Base-by-base conservation (phyloP, 1,284 basidiomycete genomes). In the Phellopilus nigrolimitatus region DNA sequence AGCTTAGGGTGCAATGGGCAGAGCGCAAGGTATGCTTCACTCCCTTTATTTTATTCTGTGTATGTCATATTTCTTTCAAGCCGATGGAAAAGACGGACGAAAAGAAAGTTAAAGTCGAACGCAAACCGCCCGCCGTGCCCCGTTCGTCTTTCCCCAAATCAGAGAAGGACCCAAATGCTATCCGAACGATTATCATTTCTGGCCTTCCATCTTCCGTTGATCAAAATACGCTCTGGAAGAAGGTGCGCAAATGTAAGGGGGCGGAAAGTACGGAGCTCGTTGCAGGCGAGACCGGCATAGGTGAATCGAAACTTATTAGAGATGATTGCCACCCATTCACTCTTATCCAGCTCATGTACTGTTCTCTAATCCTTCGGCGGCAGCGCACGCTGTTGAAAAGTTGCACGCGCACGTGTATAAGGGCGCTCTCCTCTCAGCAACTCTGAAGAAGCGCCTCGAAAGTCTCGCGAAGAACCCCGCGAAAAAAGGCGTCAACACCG, bases 351-450 rank as follows among this genome's bases (percentile, higher is more conserved):
- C 93, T 2, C 76, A 91, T 60, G 81, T 89, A 37, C 62, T 93
- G 25, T 97, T 95, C 67, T 70, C 76, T 1, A 83, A 80, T 0
- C 84, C 93, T 7, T 73, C 75, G 3, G 72, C 80, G 49, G 92
- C 94, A 0, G 74, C 79, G 45, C 80, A 84, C 17, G 88, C 88
- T 1, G 79, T 91, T 25, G 72, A 70, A 53, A 94, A 92, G 69
- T 80, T 99, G 0, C 92, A 99, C 64, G 91, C 91, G 0, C 93
- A 97, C 65, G 84, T 94, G 36, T 97, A 88, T 78, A 97, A 97
- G 67, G 93, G 93, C 37, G 74, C 79, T 2, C 72, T 94, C 12
- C 79, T 98, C 22, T 92, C 88, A 4, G 91, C 87, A n/a, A 84
- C 88, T 4, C 76, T 97, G 56, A 97, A 97, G 74, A 94, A 94